Evolutionary conservation across 805 yeast genomes (phyloP), one percentile per base, ranked within the genome.

Genomic region (Zygosaccharomyces kombuchaensis): DNA sequence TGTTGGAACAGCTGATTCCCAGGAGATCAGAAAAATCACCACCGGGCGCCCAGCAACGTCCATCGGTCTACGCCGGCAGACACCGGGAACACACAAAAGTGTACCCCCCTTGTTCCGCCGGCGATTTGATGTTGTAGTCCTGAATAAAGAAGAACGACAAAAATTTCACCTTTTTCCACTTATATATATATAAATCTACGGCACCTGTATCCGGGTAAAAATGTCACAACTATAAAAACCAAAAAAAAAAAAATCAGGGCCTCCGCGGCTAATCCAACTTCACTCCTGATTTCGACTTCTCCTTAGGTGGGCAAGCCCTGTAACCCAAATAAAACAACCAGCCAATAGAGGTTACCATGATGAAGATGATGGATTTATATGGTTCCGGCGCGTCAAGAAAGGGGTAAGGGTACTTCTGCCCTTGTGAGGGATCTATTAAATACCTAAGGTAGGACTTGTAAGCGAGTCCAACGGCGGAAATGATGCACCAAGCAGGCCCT

Each of bases 391-490:
- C 82, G 57, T 82, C 76, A 55, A 84, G 66, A 57, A 84, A 84
- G 7, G 82, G 84, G 57, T 84, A 84, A 0, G 91, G 91, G 53
- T 77, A 83, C 13, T 63, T 67, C 2, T 74, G 81, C 6, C 76
- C 76, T 19, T 50, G 58, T 16, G 69, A 68, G 26, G 74, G 65
- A 45, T 74, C 76, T 19, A 83, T 68, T 47, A 81, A 60, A 7
- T 55, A 40, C 46, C 75, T 73, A 44, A 84, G 66, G 60, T 73
- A 72, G 36, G 64, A 56, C 77, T 84, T 82, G 60, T 84, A 84
- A 2, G 67, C 65, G 0, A 59, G 48, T 0, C 84, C 72, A 14
- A 80, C 58, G 0, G 51, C 27, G 2, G 65, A 47, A 17, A 77
- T 68, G 6, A 73, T 52, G 0, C 57, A 26, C 36, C 79, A 66